These are phyloP conservation scores for Keithomyces neogunnii DNA, from an alignment of 2,329 filamentous ascomycete genomes.

Conservation along the genomic window DNA sequence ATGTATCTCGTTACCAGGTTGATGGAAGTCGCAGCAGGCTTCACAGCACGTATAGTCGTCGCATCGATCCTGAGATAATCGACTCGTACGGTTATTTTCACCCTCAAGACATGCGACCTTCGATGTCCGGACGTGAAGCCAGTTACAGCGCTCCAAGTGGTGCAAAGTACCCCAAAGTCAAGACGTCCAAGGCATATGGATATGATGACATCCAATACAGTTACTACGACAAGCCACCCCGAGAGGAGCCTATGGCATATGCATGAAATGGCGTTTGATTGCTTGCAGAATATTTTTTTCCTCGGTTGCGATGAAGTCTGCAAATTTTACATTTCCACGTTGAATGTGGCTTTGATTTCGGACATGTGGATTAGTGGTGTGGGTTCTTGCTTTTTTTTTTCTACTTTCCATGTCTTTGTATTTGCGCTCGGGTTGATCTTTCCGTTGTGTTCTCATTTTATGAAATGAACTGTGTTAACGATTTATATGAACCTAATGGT, in stretches of 20 bases:
- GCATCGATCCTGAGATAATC: constrained; percentile 15
- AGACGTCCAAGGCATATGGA: constrained; percentile 22
- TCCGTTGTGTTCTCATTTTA: not conserved
- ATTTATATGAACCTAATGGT: constrained; percentile 1
- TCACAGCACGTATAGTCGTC: constrained; percentile 19
- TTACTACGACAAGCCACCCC: constrained; percentile 16
- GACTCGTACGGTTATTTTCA: constrained; percentile 16
- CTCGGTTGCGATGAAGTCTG: not conserved
- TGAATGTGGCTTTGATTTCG: not conserved
- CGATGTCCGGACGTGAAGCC: constrained; percentile 20
- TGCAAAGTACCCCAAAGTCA: constrained; percentile 22
- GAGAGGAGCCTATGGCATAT: constrained; percentile 16
- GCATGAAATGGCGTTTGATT: constrained; percentile 12
- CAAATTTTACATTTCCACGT: not conserved
- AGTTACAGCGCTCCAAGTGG: constrained; percentile 20
- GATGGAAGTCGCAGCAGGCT: constrained; percentile 18
- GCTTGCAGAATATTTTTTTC: not conserved
- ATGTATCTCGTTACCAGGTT: constrained; percentile 21
- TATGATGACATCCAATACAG: constrained; percentile 24
- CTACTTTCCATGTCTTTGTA: not conserved
- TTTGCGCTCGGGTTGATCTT: not conserved
- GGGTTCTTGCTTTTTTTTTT: not conserved
- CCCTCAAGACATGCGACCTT: constrained; percentile 19
- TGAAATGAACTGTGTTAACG: constrained; percentile 1
- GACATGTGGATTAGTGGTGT: not conserved